phyloP scores from a whole-genome alignment of 192 early-diverging fungal genomes.

The Backusella westeae region DNA sequence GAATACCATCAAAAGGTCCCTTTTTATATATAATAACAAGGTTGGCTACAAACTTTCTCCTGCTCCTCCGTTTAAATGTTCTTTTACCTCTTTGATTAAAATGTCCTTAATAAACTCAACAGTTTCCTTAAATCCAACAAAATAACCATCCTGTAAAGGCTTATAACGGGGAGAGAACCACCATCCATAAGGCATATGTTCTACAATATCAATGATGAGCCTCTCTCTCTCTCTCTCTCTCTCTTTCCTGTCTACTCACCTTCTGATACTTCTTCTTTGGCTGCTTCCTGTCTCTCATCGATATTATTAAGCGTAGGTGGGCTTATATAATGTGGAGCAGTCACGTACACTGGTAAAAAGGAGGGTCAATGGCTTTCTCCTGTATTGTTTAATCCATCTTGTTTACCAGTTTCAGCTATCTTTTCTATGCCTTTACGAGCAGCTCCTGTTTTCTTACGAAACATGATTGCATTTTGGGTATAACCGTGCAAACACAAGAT shows the following conservation, averaged over 20 bases:
- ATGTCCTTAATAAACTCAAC: conserved; percentile 34
- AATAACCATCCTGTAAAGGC: conserved; percentile 15
- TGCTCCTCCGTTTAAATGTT: no score
- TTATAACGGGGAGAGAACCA: conserved; percentile 15
- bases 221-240: neutral
- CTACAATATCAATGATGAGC: neutral
- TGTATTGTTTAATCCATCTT: neutral
- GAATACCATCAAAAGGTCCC: conserved; percentile 53
- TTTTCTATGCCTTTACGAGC: conserved; percentile 43
- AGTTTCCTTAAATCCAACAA: conserved; percentile 43
- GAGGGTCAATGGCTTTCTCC: neutral
- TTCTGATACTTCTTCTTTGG: conserved; percentile 34
- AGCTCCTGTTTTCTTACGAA: conserved; percentile 45
- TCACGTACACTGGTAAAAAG: conserved; percentile 38
- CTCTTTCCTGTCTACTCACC: neutral
- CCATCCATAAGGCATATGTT: conserved; percentile 13
- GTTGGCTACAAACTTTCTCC: neutral
- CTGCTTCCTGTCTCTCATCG: conserved; percentile 31
- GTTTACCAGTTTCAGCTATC: conserved; percentile 45
- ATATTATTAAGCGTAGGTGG: conserved; percentile 36
- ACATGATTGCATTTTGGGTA: conserved; percentile 45
- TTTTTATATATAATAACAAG: neutral
- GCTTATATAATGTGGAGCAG: conserved; percentile 42
- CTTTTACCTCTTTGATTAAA: conserved; percentile 39
- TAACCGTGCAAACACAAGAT: conserved; percentile 53